Percentiles rank a stretch among this genome's conserved stretches.
Conservation (phyloP, 768 basidiomycete genomes). For the Leccinum incarnatum region DNA sequence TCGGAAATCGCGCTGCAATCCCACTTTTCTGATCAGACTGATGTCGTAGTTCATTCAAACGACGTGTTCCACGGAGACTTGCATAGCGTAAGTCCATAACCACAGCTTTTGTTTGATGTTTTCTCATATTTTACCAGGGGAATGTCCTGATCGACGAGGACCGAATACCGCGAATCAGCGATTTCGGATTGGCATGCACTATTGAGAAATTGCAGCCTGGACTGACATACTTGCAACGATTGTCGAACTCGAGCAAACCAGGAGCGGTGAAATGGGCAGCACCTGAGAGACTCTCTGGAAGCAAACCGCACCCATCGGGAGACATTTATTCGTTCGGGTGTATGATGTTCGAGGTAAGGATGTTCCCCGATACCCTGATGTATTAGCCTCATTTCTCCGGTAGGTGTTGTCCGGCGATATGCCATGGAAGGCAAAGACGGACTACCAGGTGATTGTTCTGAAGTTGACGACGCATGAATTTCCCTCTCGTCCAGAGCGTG, state of each 20-base stretch:
- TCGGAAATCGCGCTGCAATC: background rate
- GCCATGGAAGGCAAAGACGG: background rate
- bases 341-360: background rate
- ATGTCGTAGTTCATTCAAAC: background rate
- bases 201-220: background rate
- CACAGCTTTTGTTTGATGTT: background rate
- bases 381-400: too few species aligned
- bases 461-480: background rate
- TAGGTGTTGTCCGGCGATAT: background rate
- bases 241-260: background rate
- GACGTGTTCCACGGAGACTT: background rate
- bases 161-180: background rate
- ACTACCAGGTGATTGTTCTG: background rate
- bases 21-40: background rate
- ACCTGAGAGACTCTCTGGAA: too few species aligned
- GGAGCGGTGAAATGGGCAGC: background rate
- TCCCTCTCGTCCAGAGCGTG: background rate
- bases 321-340: slow-evolving; percentile 6
- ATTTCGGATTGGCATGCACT: background rate
- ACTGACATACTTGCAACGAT: background rate
- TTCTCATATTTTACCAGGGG: background rate
- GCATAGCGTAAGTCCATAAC: background rate
- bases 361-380: too few species aligned
- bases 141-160: slow-evolving; percentile 2
- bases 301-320: background rate